Base-by-base conservation (phyloP, 805 yeast species). In the Zygosaccharomyces bailii region DNA sequence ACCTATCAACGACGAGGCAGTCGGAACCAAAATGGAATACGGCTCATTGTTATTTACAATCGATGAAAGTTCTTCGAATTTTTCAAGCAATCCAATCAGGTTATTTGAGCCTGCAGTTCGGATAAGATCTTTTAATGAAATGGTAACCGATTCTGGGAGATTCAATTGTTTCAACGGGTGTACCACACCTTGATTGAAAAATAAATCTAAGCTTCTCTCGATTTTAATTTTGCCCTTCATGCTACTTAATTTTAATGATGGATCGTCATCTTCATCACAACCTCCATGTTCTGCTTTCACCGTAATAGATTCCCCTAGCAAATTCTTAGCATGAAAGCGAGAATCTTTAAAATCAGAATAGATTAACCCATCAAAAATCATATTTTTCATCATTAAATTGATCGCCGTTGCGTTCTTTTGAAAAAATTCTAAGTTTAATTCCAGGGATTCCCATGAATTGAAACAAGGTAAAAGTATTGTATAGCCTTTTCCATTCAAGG, bases 111-210 rank as follows among this genome's bases (percentile, higher is more conserved):
- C 75, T 2, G 84, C 77, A 0, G 85, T 71, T 3, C 57, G 57
- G 6, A 88, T 66, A 42, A 90, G 69, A 43, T 87, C 83, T 3
- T 48, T 37, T 8, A 83, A 61, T 0, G 80, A 56, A 2, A 90
- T 74, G 5, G 70, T 60, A 23, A 90, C 61, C 18, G 67, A 62
- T 0, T 66, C 60, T 0, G 96, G 96, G 11, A 86, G 65, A 2
- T 77, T 51, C 1, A 86, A 69, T 4, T 72, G 62, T 29, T 73
- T 67, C 9, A 85, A 68, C 1, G 90, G 80, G 59, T 87, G 96
- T 1, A 85, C 78, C 0, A 90, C 96, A 1, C 98, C 98, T 60
- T 85, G 84, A 50, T 78, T 80, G 60, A 86, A 90, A 10, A 90
- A 58, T 5, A 86, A 74, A 59, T 90, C 96, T 1, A 78, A 65